phyloP scores from a whole-genome alignment of 805 yeast species.

The Kuraishia borneana region DNA sequence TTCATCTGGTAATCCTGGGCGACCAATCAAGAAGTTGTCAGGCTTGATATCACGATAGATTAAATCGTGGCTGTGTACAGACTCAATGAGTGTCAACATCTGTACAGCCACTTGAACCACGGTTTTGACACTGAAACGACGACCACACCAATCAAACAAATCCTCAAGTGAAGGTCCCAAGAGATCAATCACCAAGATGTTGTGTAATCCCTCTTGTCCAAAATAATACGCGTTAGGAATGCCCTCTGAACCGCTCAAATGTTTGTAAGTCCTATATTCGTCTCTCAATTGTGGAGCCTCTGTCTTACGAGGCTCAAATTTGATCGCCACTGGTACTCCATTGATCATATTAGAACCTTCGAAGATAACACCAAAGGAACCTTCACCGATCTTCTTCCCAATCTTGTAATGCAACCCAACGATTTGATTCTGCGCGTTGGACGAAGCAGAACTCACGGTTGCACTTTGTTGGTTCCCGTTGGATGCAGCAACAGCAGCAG shows the following conservation, averaged over 20 bases:
- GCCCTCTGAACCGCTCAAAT: constrained; percentile 71
- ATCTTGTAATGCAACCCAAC: constrained; percentile 95
- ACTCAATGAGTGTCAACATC: constrained; percentile 81
- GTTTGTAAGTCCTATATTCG: constrained; percentile 91
- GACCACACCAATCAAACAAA: constrained; percentile 96
- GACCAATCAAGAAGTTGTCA: constrained; percentile 89
- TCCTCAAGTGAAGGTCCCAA: constrained; percentile 95
- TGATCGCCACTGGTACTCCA: constrained; percentile 90
- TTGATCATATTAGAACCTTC: constrained; percentile 91
- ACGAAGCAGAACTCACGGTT: constrained; percentile 4
- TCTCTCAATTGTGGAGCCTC: constrained; percentile 97
- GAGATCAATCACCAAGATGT: constrained; percentile 86
- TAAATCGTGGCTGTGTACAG: constrained; percentile 80
- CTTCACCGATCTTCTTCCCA: constrained; percentile 97
- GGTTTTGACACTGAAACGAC: constrained; percentile 78
- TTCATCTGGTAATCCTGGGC: constrained; percentile 75
- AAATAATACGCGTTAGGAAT: constrained; percentile 96
- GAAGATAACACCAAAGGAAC: constrained; percentile 94
- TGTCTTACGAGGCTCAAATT: constrained; percentile 91
- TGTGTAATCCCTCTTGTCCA: constrained; percentile 97
- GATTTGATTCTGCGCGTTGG: constrained; percentile 32
- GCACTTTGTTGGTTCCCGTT: constrained; percentile 1
- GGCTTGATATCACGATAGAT: constrained; percentile 97
- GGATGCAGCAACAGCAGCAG: constrained; percentile 21
- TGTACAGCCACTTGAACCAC: constrained; percentile 91